These are phyloP conservation scores for Candida succiphila DNA, from an alignment of 805 yeast genomes.

Conservation along the genomic window DNA sequence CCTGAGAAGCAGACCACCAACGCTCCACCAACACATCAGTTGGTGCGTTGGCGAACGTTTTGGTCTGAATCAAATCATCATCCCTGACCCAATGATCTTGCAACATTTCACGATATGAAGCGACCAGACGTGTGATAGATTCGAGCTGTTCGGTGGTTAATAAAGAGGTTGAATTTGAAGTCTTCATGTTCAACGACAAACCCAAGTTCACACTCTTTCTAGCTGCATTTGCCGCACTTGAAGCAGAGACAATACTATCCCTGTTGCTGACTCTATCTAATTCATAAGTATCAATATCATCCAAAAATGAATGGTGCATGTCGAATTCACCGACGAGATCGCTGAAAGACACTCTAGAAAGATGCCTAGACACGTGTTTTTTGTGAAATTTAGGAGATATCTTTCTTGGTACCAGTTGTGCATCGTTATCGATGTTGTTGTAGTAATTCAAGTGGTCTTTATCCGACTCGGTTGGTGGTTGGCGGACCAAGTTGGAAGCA, in stretches of 20 bases:
- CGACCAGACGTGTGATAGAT: constrained; percentile 39
- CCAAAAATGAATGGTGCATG: constrained; percentile 21
- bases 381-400: constrained; percentile 26
- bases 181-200: constrained; percentile 19
- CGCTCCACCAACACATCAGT: constrained; percentile 27
- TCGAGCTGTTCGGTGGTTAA: constrained; percentile 27
- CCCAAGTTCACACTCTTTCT: constrained; percentile 17
- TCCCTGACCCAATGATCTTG: constrained; percentile 33
- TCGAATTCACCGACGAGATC: constrained; percentile 16
- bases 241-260: constrained; percentile 1
- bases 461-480: constrained; percentile 37
- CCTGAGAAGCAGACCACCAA: constrained; percentile 43
- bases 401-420: constrained; percentile 46
- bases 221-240: constrained; percentile 1
- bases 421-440: constrained; percentile 22
- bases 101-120: constrained; percentile 43
- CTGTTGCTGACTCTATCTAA: constrained; percentile 13
- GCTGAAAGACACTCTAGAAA: constrained; percentile 13
- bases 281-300: constrained; percentile 23
- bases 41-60: constrained; percentile 22
- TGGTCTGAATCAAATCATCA: constrained; percentile 8
- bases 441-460: constrained; percentile 22
- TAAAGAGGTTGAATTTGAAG: constrained; percentile 10
- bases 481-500: constrained; percentile 49
- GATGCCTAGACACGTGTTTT: constrained; percentile 18